Evolutionary conservation across 257 asterid genomes (phyloP).

Genomic region (Penstemon barbatus): DNA sequence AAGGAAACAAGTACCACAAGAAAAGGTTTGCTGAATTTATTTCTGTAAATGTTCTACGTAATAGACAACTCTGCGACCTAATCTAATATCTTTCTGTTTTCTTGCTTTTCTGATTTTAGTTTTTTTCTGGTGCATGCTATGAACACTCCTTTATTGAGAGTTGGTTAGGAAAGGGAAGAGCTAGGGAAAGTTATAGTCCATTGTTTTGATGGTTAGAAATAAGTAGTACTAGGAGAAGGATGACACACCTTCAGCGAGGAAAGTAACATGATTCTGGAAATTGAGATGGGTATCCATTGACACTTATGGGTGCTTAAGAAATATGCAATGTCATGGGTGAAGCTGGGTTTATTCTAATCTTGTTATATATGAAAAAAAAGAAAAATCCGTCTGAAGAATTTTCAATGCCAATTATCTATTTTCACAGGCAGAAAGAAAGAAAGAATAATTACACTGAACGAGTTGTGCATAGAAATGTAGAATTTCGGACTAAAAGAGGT

Average conservation of each 20-base stretch:
- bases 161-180: conserved; percentile 18
- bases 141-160: neutral
- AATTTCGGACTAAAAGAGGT: too few relatives aligned
- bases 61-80: too few relatives aligned
- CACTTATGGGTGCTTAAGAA: conserved; percentile 8
- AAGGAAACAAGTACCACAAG: conserved; percentile 1
- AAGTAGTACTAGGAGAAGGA: conserved; percentile 17
- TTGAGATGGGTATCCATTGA: neutral
- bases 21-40: neutral
- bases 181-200: neutral
- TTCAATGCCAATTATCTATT: conserved; percentile 13
- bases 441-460: neutral
- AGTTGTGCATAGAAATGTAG: neutral
- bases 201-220: conserved; percentile 7
- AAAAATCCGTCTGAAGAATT: conserved; percentile 1
- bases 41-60: neutral
- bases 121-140: neutral
- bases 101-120: conserved; percentile 12
- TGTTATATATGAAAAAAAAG: neutral
- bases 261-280: neutral
- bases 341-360: neutral
- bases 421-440: conserved; percentile 1
- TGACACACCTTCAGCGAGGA: neutral
- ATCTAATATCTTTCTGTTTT: neutral
- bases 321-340: neutral